Percentiles rank a stretch among this genome's conserved stretches.
These are phyloP conservation scores for Neurospora africana DNA, from an alignment of 495 filamentous ascomycete genomes.

Conservation along the genomic window DNA sequence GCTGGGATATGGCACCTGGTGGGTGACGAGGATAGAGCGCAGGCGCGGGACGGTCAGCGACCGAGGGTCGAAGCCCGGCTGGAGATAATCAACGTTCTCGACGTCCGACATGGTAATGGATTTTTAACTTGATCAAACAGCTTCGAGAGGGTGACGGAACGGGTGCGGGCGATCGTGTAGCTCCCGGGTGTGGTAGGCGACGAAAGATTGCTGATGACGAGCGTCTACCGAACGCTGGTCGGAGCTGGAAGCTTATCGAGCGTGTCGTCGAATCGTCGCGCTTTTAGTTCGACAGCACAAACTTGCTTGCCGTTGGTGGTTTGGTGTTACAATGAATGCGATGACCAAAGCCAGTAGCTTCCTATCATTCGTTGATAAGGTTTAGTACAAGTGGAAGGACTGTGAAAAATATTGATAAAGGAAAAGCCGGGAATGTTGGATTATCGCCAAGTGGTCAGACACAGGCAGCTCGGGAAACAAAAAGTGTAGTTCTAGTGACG, in stretches of 20 bases:
- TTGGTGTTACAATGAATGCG: background rate
- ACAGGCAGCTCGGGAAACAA: background rate
- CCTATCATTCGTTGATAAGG: background rate
- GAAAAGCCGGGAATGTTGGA: background rate
- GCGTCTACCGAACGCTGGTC: background rate
- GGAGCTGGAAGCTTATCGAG: background rate
- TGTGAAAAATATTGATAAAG: background rate
- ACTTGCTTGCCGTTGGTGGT: background rate
- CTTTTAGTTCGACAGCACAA: background rate
- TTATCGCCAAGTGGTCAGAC: background rate
- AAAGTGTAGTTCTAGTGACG: background rate
- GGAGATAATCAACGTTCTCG: constrained; percentile 71
- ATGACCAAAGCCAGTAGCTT: background rate
- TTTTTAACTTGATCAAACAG: background rate
- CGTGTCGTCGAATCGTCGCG: background rate
- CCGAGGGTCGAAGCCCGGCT: constrained; percentile 71
- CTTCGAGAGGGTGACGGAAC: background rate
- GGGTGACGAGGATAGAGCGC: constrained; percentile 76
- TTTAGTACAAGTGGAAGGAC: background rate
- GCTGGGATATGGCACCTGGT: constrained; percentile 74
- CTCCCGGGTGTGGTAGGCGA: background rate
- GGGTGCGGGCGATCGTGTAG: background rate
- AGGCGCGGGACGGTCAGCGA: constrained; percentile 76
- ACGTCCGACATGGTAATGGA: constrained; percentile 44
- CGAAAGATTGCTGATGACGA: background rate